These are phyloP conservation scores for Leccinum variicolor DNA, from an alignment of 768 basidiomycete genomes.

Conservation along the genomic window DNA sequence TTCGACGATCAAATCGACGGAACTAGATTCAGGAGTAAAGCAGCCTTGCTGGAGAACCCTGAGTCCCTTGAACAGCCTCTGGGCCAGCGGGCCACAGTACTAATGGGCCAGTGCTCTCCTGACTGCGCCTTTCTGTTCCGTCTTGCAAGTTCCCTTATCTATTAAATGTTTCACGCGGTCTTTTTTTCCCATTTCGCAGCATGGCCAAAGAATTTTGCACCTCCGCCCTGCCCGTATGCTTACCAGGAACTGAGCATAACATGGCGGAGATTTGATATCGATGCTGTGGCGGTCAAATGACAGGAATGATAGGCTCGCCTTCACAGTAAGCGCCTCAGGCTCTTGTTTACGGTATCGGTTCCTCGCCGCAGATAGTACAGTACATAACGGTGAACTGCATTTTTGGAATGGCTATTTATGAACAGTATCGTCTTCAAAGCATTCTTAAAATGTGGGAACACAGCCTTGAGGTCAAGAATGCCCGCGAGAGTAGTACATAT, in stretches of 20 bases:
- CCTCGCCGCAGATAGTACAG: not conserved
- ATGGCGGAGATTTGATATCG: not conserved
- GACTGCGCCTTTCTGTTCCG: not conserved
- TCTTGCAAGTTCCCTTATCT: not conserved
- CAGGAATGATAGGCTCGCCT: not conserved
- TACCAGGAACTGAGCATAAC: not conserved
- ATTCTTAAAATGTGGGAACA: not conserved
- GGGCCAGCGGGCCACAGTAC: too few species aligned
- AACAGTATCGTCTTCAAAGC: not conserved
- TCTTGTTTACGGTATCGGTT: not conserved
- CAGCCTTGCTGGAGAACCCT: not conserved
- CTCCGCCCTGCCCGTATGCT: too few species aligned
- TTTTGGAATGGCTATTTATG: not conserved
- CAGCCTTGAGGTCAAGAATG: not conserved
- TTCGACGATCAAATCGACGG: not conserved
- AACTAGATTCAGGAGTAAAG: not conserved
- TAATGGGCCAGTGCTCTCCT: not conserved
- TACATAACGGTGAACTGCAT: not conserved
- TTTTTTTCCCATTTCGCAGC: not conserved
- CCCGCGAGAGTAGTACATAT: not conserved
- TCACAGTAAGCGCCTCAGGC: too few species aligned
- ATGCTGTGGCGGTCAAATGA: not conserved
- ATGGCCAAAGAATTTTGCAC: not conserved
- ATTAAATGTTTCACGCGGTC: not conserved
- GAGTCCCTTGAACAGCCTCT: not conserved